phyloP scores from a whole-genome alignment of 2,329 filamentous ascomycete genomes.

The Pseudocercospora fijiensis region DNA sequence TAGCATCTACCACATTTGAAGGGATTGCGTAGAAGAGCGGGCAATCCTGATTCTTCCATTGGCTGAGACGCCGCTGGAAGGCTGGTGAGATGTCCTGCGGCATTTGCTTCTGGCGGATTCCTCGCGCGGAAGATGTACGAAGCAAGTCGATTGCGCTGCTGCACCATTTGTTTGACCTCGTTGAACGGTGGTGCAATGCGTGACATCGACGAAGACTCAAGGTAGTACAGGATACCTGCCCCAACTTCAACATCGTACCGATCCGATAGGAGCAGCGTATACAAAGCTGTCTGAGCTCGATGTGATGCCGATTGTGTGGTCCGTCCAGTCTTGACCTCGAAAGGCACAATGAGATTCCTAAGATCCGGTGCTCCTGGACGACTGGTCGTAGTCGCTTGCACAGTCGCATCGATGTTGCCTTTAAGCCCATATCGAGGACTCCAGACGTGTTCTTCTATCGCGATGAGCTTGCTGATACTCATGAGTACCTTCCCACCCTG shows the following conservation, averaged over 20 bases:
- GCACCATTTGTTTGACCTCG: conserved; percentile 93
- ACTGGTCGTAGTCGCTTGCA: conserved; percentile 80
- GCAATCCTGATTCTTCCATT: conserved; percentile 62
- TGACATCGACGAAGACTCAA: conserved; percentile 83
- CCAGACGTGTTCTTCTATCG: conserved; percentile 98
- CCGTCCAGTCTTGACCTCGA: conserved; percentile 93
- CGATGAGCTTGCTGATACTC: conserved; percentile 88
- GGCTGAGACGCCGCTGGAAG: conserved; percentile 23
- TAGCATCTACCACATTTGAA: conserved; percentile 85
- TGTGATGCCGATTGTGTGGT: conserved; percentile 75
- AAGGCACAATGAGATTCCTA: conserved; percentile 71
- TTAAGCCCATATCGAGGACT: conserved; percentile 96
- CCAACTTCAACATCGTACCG: conserved; percentile 90
- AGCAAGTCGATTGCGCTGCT: conserved; percentile 88
- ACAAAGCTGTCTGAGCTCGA: conserved; percentile 89
- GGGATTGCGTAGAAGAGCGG: conserved; percentile 79
- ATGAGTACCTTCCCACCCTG: conserved; percentile 74
- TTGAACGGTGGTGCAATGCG: conserved; percentile 81
- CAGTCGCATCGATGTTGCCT: conserved; percentile 95
- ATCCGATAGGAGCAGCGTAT: conserved; percentile 88
- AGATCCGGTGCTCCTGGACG: conserved; percentile 56
- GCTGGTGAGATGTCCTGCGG: neutral
- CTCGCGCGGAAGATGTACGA: conserved; percentile 65
- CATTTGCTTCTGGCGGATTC: conserved; percentile 21
- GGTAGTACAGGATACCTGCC: conserved; percentile 91